Evolutionary conservation across 2,329 filamentous ascomycete species (phyloP), one percentile per base, ranked within the genome.

Genomic region (Colletotrichum eleusines): DNA sequence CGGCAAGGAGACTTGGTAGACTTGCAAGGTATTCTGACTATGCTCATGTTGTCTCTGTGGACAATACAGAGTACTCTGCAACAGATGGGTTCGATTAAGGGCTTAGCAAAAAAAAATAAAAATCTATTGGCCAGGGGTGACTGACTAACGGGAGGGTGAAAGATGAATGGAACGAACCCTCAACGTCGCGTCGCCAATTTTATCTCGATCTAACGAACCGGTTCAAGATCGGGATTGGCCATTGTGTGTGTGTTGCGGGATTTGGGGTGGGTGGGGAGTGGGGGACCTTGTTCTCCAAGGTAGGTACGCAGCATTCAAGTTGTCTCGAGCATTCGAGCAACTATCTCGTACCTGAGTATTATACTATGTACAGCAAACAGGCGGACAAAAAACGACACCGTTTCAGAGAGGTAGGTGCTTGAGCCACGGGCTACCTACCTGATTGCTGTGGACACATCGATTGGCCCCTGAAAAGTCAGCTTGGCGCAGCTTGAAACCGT

Each of bases 361-460:
- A n/a, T n/a, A n/a, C n/a, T n/a, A n/a, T n/a, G n/a, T n/a, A n/a
- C n/a, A n/a, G n/a, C 50, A 18, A 54, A 35, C 28, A 54, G 23
- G 8, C 28, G 14, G 33, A 50, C 53, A 4, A n/a, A 50, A 33
- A 42, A 42, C n/a, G 46, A 35, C 23, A 33, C 26, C 23, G 51
- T 58, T 64, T 40, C 40, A 65, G 40, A n/a, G 40, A 50, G 61
- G 42, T 48, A 50, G 61, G 42, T 48, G 59, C 40, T 54, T 42
- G 59, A 55, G 51, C 26, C 53, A 33, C 20, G 26, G 46, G 55
- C 53, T 48, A 50, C 51, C 55, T 16, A 33, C n/a, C n/a, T n/a
- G 28, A 26, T 31, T 28, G 33, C 54, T 40, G 33, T 33, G 20
- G 40, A 55, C 33, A 18, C n/a, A 33, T 40, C 33, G 54, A 33